Base-by-base conservation (phyloP, 345 rosid species). In the Linum usitatissimum region DNA sequence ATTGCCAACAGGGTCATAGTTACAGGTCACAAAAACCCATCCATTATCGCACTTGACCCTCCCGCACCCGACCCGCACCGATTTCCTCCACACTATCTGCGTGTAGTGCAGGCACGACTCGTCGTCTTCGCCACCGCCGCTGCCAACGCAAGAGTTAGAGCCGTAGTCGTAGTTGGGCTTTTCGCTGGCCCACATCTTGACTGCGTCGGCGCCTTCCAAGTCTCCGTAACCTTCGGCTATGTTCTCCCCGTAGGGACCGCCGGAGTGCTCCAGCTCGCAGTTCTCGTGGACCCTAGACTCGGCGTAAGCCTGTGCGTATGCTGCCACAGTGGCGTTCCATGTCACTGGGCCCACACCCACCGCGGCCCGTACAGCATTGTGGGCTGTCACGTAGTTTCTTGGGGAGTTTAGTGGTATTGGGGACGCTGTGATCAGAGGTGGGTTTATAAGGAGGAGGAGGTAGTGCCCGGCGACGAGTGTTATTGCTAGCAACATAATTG, bases 91-190 rank as follows among this genome's bases (percentile, higher is more conserved):
- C 7, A 79, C 67, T 15, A 79, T 51, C n/a, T 75, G 68, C 40
- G 79, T 75, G 59, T 72, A 79, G 58, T 76, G 83, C 39, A 42
- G 7, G 54, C 78, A 79, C 49, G 10, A 14, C 14, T 61, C 36
- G 6, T 31, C 36, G 36, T 31, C 36, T 31, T n/a, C n/a, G n/a
- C n/a, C n/a, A n/a, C n/a, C n/a, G n/a, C 36, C 15, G 5, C 40
- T 59, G 0, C 70, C 75, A 0, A 28, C 30, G 1, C 66, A 75
- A 0, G 65, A 6, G 56, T 74, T 74, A 0, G 74, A 60, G 2
- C 13, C n/a, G 38, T 71, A 48, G 54, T 74, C 62, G 3, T 69
- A 78, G 59, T 65, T 2, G 0, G 67, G 51, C 63, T 64, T 74
- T 67, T 78, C 76, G 6, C 8, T 48, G 0, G 34, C 72, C 81